These are phyloP conservation scores for Sugiyamaella pinicola DNA, from an alignment of 1,139 yeast species.

Conservation along the genomic window DNA sequence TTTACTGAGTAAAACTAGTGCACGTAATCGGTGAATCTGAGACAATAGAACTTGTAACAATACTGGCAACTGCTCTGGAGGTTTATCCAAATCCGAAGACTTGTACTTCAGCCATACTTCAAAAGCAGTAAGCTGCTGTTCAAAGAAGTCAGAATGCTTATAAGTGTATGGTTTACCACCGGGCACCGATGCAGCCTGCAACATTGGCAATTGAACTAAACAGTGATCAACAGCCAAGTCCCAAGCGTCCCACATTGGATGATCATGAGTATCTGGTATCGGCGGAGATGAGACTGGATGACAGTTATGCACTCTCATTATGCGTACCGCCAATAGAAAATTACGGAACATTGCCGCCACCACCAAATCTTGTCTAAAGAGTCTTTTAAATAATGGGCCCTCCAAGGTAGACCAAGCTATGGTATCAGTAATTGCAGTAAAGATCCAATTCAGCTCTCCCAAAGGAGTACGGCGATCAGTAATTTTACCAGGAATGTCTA, in stretches of 20 bases:
- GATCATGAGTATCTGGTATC: constrained; percentile 78
- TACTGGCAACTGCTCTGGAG: constrained; percentile 95
- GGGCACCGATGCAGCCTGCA: constrained; percentile 41
- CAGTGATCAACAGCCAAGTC: constrained; percentile 96
- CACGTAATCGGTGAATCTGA: constrained; percentile 90
- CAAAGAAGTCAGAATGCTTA: constrained; percentile 91
- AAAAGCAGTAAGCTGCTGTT: constrained; percentile 93
- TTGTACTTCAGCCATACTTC: constrained; percentile 95
- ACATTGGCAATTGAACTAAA: constrained; percentile 53
- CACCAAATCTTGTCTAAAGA: constrained; percentile 93
- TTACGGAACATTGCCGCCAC: constrained; percentile 95
- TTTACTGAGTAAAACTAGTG: constrained; percentile 77
- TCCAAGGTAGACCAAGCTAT: constrained; percentile 96
- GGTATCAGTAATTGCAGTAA: constrained; percentile 96
- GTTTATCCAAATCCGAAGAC: constrained; percentile 64
- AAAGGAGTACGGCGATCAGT: constrained; percentile 93
- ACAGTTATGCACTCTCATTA: constrained; percentile 92
- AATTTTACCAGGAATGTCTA: constrained; percentile 80
- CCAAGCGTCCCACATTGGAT: constrained; percentile 99
- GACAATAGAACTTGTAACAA: constrained; percentile 89
- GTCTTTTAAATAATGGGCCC: constrained; percentile 80
- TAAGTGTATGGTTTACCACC: constrained; percentile 50
- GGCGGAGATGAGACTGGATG: constrained; percentile 96
- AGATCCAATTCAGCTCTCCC: constrained; percentile 96
- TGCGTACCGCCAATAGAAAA: constrained; percentile 85